Percentiles rank a stretch among this genome's conserved stretches.
Evolutionary conservation across 176 grass and related monocot species (phyloP).

Genomic region (Bothriochloa decipiens): DNA sequence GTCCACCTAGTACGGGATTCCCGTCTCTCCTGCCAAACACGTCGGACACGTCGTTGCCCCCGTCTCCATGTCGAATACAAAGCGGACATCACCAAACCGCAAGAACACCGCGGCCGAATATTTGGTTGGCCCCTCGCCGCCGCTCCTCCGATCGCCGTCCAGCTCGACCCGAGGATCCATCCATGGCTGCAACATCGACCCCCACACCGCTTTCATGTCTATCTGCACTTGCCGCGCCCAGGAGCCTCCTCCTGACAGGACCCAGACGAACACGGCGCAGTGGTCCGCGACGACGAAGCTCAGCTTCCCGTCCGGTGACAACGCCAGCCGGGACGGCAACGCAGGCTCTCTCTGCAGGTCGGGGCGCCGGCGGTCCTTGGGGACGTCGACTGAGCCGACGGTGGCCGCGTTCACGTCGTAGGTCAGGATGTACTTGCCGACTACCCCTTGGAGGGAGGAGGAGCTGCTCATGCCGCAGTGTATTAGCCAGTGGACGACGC

Average conservation of each 20-base stretch:
- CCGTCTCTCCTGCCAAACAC: not conserved
- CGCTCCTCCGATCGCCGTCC: not conserved
- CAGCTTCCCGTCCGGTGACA: conserved; percentile 14
- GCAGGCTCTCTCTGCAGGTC: no score
- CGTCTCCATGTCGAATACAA: not conserved
- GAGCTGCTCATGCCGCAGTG: no score
- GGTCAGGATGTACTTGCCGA: not conserved
- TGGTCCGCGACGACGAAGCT: not conserved
- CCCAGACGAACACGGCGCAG: not conserved
- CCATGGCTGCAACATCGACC: not conserved
- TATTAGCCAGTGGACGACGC: not conserved
- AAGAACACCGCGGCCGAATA: no score
- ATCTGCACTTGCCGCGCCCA: not conserved
- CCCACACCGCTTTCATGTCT: not conserved
- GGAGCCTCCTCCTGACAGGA: not conserved
- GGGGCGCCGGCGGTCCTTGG: not conserved
- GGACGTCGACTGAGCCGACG: not conserved
- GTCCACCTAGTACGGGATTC: not conserved
- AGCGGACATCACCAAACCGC: no score
- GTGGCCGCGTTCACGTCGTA: not conserved
- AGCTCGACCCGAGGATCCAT: not conserved
- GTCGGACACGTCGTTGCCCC: no score
- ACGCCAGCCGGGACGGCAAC: not conserved
- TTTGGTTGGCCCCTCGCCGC: no score
- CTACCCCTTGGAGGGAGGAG: not conserved